Base-by-base conservation (phyloP, 2,329 filamentous ascomycete genomes). In the Neophaeococcomyces aloes region DNA sequence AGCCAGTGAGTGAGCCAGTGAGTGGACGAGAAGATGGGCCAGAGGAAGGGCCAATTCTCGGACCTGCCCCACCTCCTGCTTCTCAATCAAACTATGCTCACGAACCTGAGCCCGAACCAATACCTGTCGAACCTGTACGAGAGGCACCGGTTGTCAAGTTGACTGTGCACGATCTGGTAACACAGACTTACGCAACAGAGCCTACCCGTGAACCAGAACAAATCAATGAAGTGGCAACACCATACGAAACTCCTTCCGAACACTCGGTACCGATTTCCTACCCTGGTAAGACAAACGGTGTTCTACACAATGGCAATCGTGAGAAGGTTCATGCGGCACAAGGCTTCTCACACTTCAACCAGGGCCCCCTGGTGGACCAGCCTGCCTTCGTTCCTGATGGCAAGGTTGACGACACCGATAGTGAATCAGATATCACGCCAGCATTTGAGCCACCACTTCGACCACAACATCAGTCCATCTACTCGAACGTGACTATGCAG, bases 331-430 rank as follows among this genome's bases (percentile, higher is more conserved):
- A 64, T n/a, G 65, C 67, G 11, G 63, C 68, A 33, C 60, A 58
- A 3, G 68, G 69, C 41, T 79, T 80, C 56, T 74, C 74, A 13
- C 70, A 69, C 18, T 96, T 96, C 58, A 83, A 91, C 57, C 89
- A 96, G 65, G 91, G 88, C 2, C 91, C 91, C 1, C 72, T 95
- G 18, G 64, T 76, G 7, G 87, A 96, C 45, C 83, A 91, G 61
- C 89, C 91, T 2, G 85, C 87, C 1, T 94, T 93, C 57, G 71
- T 77, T 8, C 85, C 85, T 0, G 70, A 66, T 2, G 74, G 79
- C 11, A 63, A 64, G 21, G 68, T 70, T 19, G 57, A 60, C 13
- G 41, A 48, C 5, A 34, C 38, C 18, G 40, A 44, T 15, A 3
- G 29, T 15, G 45, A 48, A 43, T 34, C 13, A 33, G 38, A 18